Evolutionary conservation across 208 protist species (phyloP), one percentile per base, ranked within the genome.

Genomic region (Trypanosoma scelopori): DNA sequence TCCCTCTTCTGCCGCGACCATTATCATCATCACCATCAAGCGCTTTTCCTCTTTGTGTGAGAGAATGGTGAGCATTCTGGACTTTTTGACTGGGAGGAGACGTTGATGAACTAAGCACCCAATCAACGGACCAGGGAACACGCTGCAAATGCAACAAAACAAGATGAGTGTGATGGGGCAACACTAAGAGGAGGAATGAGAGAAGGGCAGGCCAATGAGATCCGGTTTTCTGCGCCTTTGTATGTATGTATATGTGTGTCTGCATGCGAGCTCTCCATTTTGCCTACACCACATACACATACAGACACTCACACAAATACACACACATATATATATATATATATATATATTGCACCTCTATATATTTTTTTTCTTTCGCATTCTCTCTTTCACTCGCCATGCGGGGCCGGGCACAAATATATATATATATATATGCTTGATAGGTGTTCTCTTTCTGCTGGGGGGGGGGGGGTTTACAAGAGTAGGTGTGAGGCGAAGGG

Each of bases 221-320:
- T 69, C 23, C 53, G 13, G 65, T 28, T 52, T 55, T 47, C 53
- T 57, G 5, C 55, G 50, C 20, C 1, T 43, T 37, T 3, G 51
- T 57, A 23, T 42, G 13, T 42, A 13, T 30, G 37, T 57, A 30
- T 42, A 18, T 57, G 3, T 57, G 6, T 5, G 6, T 57, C 22
- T 30, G 45, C 12, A 48, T 48, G 45, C 20, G 45, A 25, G 45
- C 12, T 48, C 15, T 48, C 20, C 15, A 3, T 48, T 23, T 15
- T 48, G 45, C 18, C 5, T 15, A 25, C 12, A 48, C 15, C 20
- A 48, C 20, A 48, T 15, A 48, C 20, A 48, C 20, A 48, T 48
- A 48, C 15, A 48, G 3, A 48, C 15, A 48, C 15, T n/a, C 15
- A 48, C 15, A 48, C 15, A 48, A n/a, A 23, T 48, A 48, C 15